Percentiles rank a stretch among this genome's conserved stretches.
phyloP scores from a whole-genome alignment of 495 filamentous ascomycete genomes.

The Aspergillus heteromorphus region DNA sequence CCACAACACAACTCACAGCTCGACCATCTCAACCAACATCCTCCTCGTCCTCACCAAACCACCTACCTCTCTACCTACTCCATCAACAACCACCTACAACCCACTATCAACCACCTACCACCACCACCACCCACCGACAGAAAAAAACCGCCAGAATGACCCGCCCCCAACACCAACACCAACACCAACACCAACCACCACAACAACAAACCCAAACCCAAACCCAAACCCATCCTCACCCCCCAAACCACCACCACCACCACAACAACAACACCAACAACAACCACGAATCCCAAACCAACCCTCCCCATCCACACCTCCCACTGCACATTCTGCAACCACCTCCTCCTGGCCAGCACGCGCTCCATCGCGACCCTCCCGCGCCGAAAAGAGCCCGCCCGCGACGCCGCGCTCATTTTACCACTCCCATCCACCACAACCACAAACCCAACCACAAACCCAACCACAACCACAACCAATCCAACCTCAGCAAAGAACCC shows the following conservation, averaged over 20 bases:
- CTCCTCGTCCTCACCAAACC: no score
- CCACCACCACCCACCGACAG: no score
- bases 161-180: background rate
- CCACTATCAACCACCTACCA: no score
- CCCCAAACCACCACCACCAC: slow-evolving; percentile 7
- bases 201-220: background rate
- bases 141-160: background rate
- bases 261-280: background rate
- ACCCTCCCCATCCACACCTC: slow-evolving; percentile 52
- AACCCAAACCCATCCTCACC: background rate
- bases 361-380: slow-evolving; percentile 50
- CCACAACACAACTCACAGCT: background rate
- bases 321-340: slow-evolving; percentile 68
- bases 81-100: no score
- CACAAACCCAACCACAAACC: background rate
- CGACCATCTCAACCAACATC: background rate
- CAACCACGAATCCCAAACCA: background rate
- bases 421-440: slow-evolving; percentile 12
- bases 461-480: background rate
- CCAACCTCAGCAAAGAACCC: background rate
- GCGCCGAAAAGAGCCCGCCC: slow-evolving; percentile 32
- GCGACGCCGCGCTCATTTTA: slow-evolving; percentile 26
- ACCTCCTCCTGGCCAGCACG: slow-evolving; percentile 64
- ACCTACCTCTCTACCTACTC: no score
- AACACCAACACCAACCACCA: background rate